Evolutionary conservation across 1,139 yeast species (phyloP), one percentile per base, ranked within the genome.

Genomic region (Ogataea hybrid): DNA sequence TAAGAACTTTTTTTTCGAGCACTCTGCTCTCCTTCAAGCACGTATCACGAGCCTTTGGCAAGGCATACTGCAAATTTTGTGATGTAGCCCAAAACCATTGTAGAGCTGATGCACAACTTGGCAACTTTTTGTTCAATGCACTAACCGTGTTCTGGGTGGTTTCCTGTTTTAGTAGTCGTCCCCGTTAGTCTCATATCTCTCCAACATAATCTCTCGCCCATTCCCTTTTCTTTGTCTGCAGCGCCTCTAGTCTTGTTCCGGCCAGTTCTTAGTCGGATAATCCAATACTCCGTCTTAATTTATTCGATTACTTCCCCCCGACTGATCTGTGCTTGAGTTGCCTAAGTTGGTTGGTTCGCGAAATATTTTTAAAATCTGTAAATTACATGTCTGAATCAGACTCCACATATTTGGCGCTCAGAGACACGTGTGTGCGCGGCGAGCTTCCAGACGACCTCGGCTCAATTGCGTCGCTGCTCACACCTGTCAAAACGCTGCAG

Each of bases 371-470:
- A 9, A 9, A 11, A 14, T 7, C 28, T 15, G 18, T 18, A n/a
- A 12, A 32, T 32, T 7, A 9, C 17, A 35, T 35, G 38, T 21
- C 34, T 15, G 28, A 29, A 5, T 6, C 11, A 16, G 28, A 23
- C 15, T 16, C 21, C 9, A 27, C 34, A 7, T 32, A 36, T 29
- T 16, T 36, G 28, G 34, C 33, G n/a, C 21, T 36, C 9, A 22
- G 39, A 23, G n/a, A 15, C 28, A 5, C n/a, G 9, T 29, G 28
- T 23, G 33, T 23, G 8, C 9, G 27, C 20, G 30, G 28, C 6
- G 7, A 21, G 22, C 17, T 32, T 6, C 41, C 41, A 6, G 11
- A 16, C 12, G 22, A 32, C 12, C 17, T 32, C 7, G 17, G 28
- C 4, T 22, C 16, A 5, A n/a, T 37, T 11, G 16, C 36, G 4